Percentiles rank a stretch among this genome's conserved stretches.
These are phyloP conservation scores for Penicillium paradoxum DNA, from an alignment of 495 filamentous ascomycete genomes.

Conservation along the genomic window DNA sequence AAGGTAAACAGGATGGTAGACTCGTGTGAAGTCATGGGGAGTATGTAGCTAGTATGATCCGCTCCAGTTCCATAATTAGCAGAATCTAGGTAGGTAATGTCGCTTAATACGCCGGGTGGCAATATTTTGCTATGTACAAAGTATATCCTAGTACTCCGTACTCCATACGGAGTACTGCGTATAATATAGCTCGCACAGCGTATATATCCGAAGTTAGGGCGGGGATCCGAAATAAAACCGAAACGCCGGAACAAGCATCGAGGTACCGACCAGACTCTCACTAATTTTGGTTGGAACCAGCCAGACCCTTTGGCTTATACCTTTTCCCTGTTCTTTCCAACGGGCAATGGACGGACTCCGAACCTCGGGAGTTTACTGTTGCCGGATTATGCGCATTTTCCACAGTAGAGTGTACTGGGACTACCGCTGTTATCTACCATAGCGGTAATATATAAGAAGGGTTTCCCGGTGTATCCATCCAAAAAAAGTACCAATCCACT, in stretches of 20 bases:
- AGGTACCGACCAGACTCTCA: not conserved
- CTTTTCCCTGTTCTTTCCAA: not conserved
- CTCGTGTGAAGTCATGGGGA: not conserved
- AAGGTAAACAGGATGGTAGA: not conserved
- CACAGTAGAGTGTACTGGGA: not conserved
- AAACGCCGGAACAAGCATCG: not conserved
- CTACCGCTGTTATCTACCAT: not conserved
- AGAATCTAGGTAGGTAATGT: not conserved
- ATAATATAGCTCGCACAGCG: not conserved
- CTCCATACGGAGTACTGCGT: not conserved
- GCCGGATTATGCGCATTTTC: not conserved
- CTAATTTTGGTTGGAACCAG: not conserved
- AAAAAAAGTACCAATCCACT: no score
- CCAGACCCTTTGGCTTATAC: not conserved
- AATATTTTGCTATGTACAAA: not conserved
- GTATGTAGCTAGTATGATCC: not conserved
- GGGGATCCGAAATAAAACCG: not conserved
- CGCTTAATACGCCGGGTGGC: not conserved
- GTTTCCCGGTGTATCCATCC: not conserved
- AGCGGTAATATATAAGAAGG: not conserved
- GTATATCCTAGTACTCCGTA: no score
- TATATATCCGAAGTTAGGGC: not conserved
- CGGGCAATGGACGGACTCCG: not conserved
- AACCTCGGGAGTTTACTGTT: not conserved
- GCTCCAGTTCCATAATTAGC: not conserved